A percentile compares a stretch with the other conserved stretches of the same genome.
Conservation (phyloP, 352 stramenopile genomes). For the Pythium oligandrum region DNA sequence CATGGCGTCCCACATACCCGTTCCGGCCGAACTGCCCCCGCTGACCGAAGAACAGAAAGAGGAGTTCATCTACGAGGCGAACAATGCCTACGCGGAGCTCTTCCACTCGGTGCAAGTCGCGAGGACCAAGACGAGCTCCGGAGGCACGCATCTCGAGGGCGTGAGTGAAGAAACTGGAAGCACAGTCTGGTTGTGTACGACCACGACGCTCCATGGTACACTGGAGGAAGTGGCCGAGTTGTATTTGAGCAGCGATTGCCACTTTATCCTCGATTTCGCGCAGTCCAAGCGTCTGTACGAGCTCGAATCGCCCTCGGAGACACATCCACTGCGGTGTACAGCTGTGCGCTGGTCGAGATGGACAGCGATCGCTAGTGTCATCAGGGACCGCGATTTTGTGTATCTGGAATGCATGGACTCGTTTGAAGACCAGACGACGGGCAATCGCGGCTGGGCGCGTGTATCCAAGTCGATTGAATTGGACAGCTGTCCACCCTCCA, state of each 20-base stretch:
- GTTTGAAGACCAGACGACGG: constrained; percentile 54
- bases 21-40: constrained; percentile 9
- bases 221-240: constrained; percentile 60
- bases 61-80: constrained; percentile 13
- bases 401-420: constrained; percentile 66
- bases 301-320: constrained; percentile 34
- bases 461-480: constrained; percentile 65
- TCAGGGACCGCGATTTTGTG: constrained; percentile 48
- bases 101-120: constrained; percentile 19
- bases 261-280: constrained; percentile 45
- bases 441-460: constrained; percentile 58
- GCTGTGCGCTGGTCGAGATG: constrained; percentile 57
- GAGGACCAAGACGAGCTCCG: constrained; percentile 18
- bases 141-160: constrained; percentile 23
- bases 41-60: constrained; percentile 9
- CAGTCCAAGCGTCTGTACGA: constrained; percentile 48
- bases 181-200: constrained; percentile 61
- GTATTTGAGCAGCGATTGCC: constrained; percentile 37
- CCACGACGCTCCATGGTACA: constrained; percentile 38
- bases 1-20: not conserved
- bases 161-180: constrained; percentile 24
- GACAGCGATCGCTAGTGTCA: constrained; percentile 44
- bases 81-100: constrained; percentile 19
- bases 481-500: constrained; percentile 46
- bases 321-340: constrained; percentile 36